Conservation (phyloP, 768 basidiomycete genomes). For the Galerina marginata region DNA sequence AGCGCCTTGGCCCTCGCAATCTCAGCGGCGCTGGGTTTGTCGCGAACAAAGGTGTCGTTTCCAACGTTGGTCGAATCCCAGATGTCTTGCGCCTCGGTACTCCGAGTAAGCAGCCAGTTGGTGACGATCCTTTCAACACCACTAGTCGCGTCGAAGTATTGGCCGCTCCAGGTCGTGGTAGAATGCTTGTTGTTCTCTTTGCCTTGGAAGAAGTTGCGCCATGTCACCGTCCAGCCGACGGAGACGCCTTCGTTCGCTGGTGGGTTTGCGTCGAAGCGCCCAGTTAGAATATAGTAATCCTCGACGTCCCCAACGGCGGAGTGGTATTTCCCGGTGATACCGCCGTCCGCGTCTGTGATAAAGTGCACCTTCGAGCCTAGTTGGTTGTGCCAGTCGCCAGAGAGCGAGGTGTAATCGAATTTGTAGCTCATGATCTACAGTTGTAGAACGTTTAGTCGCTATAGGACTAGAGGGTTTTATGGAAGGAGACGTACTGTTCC, state of each 20-base stretch:
- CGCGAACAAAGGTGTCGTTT: conserved; percentile 11
- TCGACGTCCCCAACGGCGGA: conserved; percentile 3
- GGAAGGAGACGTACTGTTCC: no score
- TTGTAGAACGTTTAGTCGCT: no score
- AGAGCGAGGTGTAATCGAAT: background rate
- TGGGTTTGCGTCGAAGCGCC: background rate
- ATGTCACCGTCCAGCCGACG: conserved; percentile 4
- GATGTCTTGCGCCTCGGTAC: background rate
- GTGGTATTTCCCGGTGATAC: conserved; percentile 5
- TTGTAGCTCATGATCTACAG: no score
- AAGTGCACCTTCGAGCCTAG: background rate
- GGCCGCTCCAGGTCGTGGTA: conserved; percentile 5
- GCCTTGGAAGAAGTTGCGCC: background rate
- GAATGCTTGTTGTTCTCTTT: background rate
- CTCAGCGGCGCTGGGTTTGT: conserved; percentile 2
- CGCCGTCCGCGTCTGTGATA: background rate
- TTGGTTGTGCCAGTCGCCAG: conserved; percentile 12
- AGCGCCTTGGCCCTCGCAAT: background rate
- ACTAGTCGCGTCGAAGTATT: conserved; percentile 1
- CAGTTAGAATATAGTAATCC: conserved; percentile 2
- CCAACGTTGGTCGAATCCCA: conserved; percentile 8
- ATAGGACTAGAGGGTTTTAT: no score
- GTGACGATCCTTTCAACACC: conserved; percentile 5
- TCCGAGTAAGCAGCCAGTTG: conserved; percentile 7
- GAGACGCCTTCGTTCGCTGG: conserved; percentile 2